Conservation (phyloP, 768 basidiomycete genomes). For the Obba rivulosa region DNA sequence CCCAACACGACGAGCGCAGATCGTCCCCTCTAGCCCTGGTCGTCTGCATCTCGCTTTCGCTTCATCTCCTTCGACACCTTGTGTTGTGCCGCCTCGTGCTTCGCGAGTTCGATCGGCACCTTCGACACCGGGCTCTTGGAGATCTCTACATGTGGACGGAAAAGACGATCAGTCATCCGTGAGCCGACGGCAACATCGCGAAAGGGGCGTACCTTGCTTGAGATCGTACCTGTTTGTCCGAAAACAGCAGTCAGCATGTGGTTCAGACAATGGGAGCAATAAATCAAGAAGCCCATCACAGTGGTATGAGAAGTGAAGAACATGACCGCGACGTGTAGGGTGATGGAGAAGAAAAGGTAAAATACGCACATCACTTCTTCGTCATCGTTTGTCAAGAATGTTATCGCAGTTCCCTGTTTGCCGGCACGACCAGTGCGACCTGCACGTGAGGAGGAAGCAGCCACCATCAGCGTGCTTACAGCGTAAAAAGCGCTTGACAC, state of each 20-base stretch:
- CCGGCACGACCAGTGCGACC: conserved; percentile 98
- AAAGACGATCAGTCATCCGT: conserved; percentile 3
- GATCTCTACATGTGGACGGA: conserved; percentile 54
- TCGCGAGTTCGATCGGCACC: conserved; percentile 80
- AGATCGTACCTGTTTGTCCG: conserved; percentile 74
- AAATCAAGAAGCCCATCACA: not conserved
- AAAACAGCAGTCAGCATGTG: conserved; percentile 11
- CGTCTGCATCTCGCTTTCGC: conserved; percentile 82
- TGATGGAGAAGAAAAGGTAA: conserved; percentile 4
- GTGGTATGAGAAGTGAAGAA: conserved; percentile 1
- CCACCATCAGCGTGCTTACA: conserved; percentile 1
- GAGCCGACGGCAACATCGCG: conserved; percentile 7
- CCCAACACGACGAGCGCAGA: conserved; percentile 1
- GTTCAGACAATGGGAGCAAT: not conserved
- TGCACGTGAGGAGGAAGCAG: conserved; percentile 23
- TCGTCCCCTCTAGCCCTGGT: conserved; percentile 32
- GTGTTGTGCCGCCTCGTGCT: conserved; percentile 89
- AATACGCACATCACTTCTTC: conserved; percentile 89
- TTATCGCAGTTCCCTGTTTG: conserved; percentile 89
- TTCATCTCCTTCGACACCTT: conserved; percentile 94
- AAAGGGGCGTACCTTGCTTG: conserved; percentile 64
- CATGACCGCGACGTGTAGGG: not conserved
- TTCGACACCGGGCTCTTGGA: conserved; percentile 92
- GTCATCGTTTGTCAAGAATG: conserved; percentile 93
- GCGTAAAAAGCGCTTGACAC: conserved; percentile 18